Evolutionary conservation across 768 basidiomycete species (phyloP).

Genomic region (Pulveroboletus sp.): DNA sequence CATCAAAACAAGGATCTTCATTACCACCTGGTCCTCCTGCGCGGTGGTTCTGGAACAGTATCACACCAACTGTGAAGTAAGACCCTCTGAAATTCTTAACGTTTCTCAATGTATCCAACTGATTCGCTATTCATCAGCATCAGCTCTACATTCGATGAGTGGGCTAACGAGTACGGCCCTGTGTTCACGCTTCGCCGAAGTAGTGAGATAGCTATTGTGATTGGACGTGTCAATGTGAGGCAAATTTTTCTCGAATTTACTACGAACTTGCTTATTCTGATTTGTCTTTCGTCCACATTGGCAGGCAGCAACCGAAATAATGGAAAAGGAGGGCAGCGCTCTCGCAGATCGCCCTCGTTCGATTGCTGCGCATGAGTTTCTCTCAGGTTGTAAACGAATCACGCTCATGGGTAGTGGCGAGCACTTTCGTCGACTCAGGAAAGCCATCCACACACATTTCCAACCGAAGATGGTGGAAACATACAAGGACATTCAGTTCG

Average conservation of each 20-base stretch:
- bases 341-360: slow-evolving; percentile 49
- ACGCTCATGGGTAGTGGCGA: slow-evolving; percentile 49
- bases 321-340: slow-evolving; percentile 57
- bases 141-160: slow-evolving; percentile 41
- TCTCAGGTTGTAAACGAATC: slow-evolving; percentile 54
- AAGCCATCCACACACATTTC: slow-evolving; percentile 53
- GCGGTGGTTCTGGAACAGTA: slow-evolving; percentile 5
- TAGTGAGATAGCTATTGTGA: slow-evolving; percentile 12
- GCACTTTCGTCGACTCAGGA: slow-evolving; percentile 52
- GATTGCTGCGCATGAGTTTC: slow-evolving; percentile 52
- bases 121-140: slow-evolving; percentile 5
- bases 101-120: not conserved
- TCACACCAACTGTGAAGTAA: slow-evolving; percentile 11
- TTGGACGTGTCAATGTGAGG: slow-evolving; percentile 20
- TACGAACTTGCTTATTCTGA: no score
- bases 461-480: slow-evolving; percentile 44
- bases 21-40: slow-evolving; percentile 19
- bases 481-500: slow-evolving; percentile 45
- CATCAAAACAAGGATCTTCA: slow-evolving; percentile 4
- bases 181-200: slow-evolving; percentile 56
- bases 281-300: not conserved
- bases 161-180: slow-evolving; percentile 58
- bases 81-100: not conserved
- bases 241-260: no score
- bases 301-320: slow-evolving; percentile 58